These are phyloP conservation scores for Leccinum subgranulosum DNA, from an alignment of 768 basidiomycete species.

Conservation along the genomic window DNA sequence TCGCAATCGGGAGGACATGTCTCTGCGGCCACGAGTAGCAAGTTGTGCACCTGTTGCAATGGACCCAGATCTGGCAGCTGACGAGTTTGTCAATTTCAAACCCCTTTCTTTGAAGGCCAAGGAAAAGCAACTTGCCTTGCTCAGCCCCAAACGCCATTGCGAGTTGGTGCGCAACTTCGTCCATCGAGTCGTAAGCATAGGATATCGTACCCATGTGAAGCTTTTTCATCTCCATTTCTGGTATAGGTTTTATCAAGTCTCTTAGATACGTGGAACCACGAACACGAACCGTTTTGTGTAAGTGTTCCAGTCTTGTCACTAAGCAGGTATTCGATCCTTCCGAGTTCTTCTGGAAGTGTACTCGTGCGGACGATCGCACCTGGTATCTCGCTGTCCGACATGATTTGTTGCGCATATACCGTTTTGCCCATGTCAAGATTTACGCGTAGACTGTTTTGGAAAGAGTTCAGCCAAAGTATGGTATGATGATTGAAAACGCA, in stretches of 20 bases:
- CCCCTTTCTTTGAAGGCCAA: neutral
- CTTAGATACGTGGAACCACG: neutral
- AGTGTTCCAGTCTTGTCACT: conserved; percentile 98
- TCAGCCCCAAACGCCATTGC: conserved; percentile 76
- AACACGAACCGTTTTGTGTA: conserved; percentile 84
- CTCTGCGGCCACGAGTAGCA: conserved; percentile 83
- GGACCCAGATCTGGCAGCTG: conserved; percentile 51
- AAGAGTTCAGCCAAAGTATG: neutral
- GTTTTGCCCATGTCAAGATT: conserved; percentile 99
- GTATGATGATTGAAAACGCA: conserved; percentile 33
- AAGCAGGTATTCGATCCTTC: conserved; percentile 90
- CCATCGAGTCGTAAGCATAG: conserved; percentile 97
- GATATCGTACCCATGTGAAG: conserved; percentile 99
- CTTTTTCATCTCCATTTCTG: conserved; percentile 99
- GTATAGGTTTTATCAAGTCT: neutral
- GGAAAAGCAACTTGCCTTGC: conserved; percentile 37
- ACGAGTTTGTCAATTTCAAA: conserved; percentile 14
- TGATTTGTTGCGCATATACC: conserved; percentile 93
- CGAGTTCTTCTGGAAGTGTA: conserved; percentile 94
- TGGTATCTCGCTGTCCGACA: conserved; percentile 90
- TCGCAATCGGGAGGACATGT: conserved; percentile 90
- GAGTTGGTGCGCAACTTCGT: conserved; percentile 94
- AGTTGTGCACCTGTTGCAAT: conserved; percentile 74
- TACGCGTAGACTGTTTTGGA: conserved; percentile 74
- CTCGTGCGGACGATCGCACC: conserved; percentile 96